Evolutionary conservation across 2,329 filamentous ascomycete species (phyloP).

Genomic region (Microdochium nivale): DNA sequence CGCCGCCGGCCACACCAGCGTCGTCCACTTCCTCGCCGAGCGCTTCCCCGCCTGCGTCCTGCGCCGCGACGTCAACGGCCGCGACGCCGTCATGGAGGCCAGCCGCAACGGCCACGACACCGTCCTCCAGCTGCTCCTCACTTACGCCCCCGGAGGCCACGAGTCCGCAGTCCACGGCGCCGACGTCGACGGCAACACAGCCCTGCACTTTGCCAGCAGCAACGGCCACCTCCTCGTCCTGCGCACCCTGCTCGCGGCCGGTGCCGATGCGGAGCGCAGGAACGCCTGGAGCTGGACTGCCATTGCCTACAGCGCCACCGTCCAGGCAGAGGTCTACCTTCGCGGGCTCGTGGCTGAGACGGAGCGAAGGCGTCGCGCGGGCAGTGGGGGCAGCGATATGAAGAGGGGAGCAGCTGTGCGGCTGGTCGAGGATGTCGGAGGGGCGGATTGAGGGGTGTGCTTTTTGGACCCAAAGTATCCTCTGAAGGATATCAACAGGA

Average conservation of each 20-base stretch:
- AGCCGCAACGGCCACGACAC: conserved; percentile 53
- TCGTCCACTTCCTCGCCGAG: conserved; percentile 63
- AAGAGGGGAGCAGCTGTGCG: conserved; percentile 34
- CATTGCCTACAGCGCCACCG: conserved; percentile 72
- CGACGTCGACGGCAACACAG: conserved; percentile 74
- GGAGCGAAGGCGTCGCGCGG: conserved; percentile 46
- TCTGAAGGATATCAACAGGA: too few species aligned
- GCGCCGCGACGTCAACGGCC: conserved; percentile 56
- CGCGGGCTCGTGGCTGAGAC: conserved; percentile 67
- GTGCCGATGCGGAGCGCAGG: conserved; percentile 62
- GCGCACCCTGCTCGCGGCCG: conserved; percentile 67
- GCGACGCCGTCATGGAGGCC: conserved; percentile 65
- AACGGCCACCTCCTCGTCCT: conserved; percentile 73
- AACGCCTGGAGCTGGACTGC: conserved; percentile 79
- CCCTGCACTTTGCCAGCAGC: conserved; percentile 76
- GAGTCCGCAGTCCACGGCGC: conserved; percentile 43
- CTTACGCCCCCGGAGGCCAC: conserved; percentile 47
- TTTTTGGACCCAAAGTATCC: too few species aligned
- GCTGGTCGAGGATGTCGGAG: conserved; percentile 30
- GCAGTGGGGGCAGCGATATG: conserved; percentile 26
- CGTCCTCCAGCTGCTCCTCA: conserved; percentile 55
- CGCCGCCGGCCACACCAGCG: conserved; percentile 58
- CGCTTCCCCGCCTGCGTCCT: conserved; percentile 54
- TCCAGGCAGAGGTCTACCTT: conserved; percentile 78
- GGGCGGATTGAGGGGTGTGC: background rate